These are phyloP conservation scores for Xylaria sp. DNA, from an alignment of 2,329 filamentous ascomycete species.

Conservation along the genomic window DNA sequence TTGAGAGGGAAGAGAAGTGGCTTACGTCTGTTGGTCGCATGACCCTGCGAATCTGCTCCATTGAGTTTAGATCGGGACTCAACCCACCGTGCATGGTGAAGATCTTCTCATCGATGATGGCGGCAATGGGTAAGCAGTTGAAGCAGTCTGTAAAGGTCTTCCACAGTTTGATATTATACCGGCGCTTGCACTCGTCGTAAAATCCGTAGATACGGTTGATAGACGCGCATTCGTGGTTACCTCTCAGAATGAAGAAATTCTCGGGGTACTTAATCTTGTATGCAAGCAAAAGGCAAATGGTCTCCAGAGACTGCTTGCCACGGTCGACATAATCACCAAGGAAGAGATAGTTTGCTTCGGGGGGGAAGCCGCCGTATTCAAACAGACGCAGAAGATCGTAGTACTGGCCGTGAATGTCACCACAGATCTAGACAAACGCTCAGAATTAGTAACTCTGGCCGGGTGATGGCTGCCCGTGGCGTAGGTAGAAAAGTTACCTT, in stretches of 20 bases:
- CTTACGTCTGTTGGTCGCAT: conserved; percentile 99
- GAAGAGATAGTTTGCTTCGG: conserved; percentile 99
- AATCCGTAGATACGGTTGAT: conserved; percentile 97
- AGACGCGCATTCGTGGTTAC: conserved; percentile 97
- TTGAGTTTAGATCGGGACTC: conserved; percentile 96
- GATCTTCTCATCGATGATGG: conserved; percentile 98
- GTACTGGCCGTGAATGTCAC: conserved; percentile 99
- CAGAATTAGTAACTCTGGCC: conserved; percentile 19
- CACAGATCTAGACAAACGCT: conserved; percentile 79
- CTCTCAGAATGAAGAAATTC: conserved; percentile 94
- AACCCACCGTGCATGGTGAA: conserved; percentile 99
- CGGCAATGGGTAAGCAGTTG: conserved; percentile 92
- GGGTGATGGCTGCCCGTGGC: background rate
- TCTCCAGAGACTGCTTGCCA: conserved; percentile 95
- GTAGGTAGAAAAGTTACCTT: conserved; percentile 74
- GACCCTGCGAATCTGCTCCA: conserved; percentile 99
- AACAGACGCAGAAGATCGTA: conserved; percentile 97
- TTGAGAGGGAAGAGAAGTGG: conserved; percentile 43
- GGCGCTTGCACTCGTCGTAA: conserved; percentile 96
- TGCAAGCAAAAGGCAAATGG: conserved; percentile 89
- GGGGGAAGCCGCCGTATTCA: conserved; percentile 97
- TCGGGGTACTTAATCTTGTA: conserved; percentile 98
- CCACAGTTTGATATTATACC: conserved; percentile 97
- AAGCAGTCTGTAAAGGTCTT: conserved; percentile 98
- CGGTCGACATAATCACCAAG: conserved; percentile 96